Evolutionary conservation across 805 yeast genomes (phyloP).

Genomic region (Nakazawaea ambrosiae): DNA sequence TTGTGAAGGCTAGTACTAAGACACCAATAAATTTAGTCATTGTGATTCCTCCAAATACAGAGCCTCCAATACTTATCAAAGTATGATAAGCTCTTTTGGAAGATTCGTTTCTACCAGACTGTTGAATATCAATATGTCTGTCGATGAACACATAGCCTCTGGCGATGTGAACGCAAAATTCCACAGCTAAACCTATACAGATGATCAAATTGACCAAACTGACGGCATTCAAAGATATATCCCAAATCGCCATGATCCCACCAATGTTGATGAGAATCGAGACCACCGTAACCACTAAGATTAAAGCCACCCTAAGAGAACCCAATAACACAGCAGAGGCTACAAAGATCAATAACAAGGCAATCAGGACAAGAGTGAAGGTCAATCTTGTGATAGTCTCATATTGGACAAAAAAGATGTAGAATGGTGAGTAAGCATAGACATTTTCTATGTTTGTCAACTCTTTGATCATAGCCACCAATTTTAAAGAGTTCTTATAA

Average conservation of each 20-base stretch:
- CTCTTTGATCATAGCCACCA: constrained; percentile 47
- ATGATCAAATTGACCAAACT: constrained; percentile 83
- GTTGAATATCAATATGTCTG: constrained; percentile 7
- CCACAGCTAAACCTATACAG: constrained; percentile 92
- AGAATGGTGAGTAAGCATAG: constrained; percentile 91
- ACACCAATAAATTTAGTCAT: constrained; percentile 88
- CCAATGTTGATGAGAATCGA: constrained; percentile 68
- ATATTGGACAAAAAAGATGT: constrained; percentile 89
- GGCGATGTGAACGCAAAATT: constrained; percentile 84
- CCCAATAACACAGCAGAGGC: constrained; percentile 59
- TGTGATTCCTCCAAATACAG: constrained; percentile 87
- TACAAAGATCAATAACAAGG: constrained; percentile 40
- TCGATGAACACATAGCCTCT: constrained; percentile 51
- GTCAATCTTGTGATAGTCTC: constrained; percentile 56
- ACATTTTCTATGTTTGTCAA: constrained; percentile 37
- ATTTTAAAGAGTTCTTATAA: constrained; percentile 61
- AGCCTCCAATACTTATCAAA: constrained; percentile 74
- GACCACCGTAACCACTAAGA: constrained; percentile 50
- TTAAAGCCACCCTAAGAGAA: constrained; percentile 49
- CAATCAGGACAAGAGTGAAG: constrained; percentile 42
- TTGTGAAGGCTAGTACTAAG: constrained; percentile 76
- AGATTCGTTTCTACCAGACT: constrained; percentile 3
- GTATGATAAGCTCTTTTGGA: constrained; percentile 45
- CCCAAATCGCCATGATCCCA: constrained; percentile 72
- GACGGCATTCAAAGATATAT: constrained; percentile 79